Base-by-base conservation (phyloP, 2,329 filamentous ascomycete genomes). In the Ascocoryne sarcoides region DNA sequence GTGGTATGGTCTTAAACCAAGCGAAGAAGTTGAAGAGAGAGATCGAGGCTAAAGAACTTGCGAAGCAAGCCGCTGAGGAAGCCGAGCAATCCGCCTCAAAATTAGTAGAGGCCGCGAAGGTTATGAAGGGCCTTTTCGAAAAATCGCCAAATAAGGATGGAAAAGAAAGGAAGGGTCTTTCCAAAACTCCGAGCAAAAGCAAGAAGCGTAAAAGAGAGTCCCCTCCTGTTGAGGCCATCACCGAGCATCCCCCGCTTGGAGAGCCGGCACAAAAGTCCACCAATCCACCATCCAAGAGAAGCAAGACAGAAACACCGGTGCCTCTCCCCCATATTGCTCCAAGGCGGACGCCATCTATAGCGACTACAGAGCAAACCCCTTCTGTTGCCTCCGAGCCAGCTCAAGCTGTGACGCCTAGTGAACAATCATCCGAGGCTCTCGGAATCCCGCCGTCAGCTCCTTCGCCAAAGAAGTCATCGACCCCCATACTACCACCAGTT, bases 1-100 rank as follows among this genome's bases (percentile, higher is more conserved):
- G 82, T 37, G 82, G 83, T 7, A 84, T 87, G 77, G 82, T 84
- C 55, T 67, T 87, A 17, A 87, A 87, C 55, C 82, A 85, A 52
- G 79, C 83, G 0, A 88, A 87, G 64, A 87, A 84, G 58, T 61
- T 82, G n/a, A 85, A 84, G 60, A 73, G 72, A 5, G 79, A 84
- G 2, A 87, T 85, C 62, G 84, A 83, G 57, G 63, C 82, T 9
- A 85, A 84, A 59, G 73, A 75, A 4, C 62, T 79, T 48, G 75
- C 73, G 10, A 75, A 75, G 49, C 65, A 71, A 49, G 76, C 76
- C 2, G 76, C 73, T 1, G 74, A 79, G 46, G 76, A 80, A 54
- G 76, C 76, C 12, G 72, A 75, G 53, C 70, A 73, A 50, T 73
- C 72, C 7, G 70, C 68, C 12, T 64, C 69, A 12, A 73, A 72